Evolutionary conservation across 768 basidiomycete genomes (phyloP).

Genomic region (Tubosaeta brunneosetosa): DNA sequence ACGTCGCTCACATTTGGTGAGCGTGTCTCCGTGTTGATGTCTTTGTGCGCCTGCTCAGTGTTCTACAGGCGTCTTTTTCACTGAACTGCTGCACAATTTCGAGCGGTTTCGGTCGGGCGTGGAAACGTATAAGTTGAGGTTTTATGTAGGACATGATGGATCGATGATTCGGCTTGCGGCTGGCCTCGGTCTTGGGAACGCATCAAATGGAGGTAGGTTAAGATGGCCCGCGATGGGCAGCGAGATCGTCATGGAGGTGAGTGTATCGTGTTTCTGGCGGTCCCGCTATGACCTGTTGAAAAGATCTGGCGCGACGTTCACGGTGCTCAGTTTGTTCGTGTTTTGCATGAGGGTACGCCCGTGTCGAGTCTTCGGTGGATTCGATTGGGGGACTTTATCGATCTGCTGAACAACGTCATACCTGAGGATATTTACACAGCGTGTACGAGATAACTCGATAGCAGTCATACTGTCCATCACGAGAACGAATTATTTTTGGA

Average conservation of each 20-base stretch:
- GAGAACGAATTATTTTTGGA: not conserved
- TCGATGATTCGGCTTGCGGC: conserved; percentile 39
- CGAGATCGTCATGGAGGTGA: conserved; percentile 44
- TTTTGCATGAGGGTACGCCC: conserved; percentile 42
- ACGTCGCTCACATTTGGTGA: conserved; percentile 43
- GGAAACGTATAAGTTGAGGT: conserved; percentile 34
- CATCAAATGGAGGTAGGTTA: conserved; percentile 21
- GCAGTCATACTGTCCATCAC: not conserved
- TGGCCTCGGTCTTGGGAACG: conserved; percentile 37
- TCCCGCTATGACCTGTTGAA: not conserved
- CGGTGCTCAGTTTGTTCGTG: conserved; percentile 34
- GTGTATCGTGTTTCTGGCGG: conserved; percentile 3
- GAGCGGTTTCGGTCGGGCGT: conserved; percentile 29
- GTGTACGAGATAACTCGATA: conserved; percentile 12
- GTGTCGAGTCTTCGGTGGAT: conserved; percentile 37
- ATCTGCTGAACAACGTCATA: conserved; percentile 30
- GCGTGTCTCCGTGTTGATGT: not conserved
- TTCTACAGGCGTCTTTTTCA: conserved; percentile 41
- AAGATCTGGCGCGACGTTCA: conserved; percentile 37
- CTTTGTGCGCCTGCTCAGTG: not conserved
- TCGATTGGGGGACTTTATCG: conserved; percentile 32
- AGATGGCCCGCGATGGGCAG: conserved; percentile 48
- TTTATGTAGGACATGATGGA: conserved; percentile 48
- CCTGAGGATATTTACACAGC: conserved; percentile 30
- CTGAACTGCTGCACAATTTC: conserved; percentile 41